Conservation (phyloP, 805 yeast genomes). For the Pichia sporocuriosa region DNA sequence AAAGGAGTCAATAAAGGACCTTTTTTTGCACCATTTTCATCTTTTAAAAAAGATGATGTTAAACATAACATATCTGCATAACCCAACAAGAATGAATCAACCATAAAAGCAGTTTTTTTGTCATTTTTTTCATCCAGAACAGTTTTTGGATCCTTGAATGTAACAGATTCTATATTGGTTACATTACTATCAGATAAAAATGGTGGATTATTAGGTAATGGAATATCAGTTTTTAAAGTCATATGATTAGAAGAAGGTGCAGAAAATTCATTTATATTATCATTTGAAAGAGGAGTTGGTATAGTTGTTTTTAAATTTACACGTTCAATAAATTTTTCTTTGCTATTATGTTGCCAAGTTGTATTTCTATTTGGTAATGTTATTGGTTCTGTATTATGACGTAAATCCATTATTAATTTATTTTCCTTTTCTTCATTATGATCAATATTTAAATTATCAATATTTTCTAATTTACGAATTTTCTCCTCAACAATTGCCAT, state of each 20-base stretch:
- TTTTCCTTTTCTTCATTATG: slow-evolving; percentile 1
- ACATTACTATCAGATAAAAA: no score
- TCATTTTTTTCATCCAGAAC: slow-evolving; percentile 22
- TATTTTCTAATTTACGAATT: slow-evolving; percentile 1
- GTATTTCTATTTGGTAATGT: slow-evolving; percentile 8
- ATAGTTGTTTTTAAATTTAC: background rate
- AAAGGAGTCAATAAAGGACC: slow-evolving; percentile 78
- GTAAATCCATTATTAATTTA: background rate
- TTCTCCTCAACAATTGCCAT: slow-evolving; percentile 4
- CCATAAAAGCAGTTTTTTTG: slow-evolving; percentile 27
- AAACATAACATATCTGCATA: slow-evolving; percentile 69
- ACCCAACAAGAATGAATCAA: slow-evolving; percentile 54
- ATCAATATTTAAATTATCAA: background rate
- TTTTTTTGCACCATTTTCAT: slow-evolving; percentile 67
- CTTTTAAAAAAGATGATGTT: slow-evolving; percentile 68
- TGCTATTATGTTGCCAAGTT: slow-evolving; percentile 9
- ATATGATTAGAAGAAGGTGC: no score
- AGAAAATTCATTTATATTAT: no score
- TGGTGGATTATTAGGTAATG: no score
- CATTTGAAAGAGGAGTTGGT: background rate
- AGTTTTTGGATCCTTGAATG: slow-evolving; percentile 9
- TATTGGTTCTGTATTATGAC: slow-evolving; percentile 4
- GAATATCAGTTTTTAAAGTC: no score
- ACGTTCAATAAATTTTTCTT: slow-evolving; percentile 5
- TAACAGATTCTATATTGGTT: background rate